Evolutionary conservation across 1,284 basidiomycete species (phyloP), one percentile per base, ranked within the genome.

Genomic region (Heterobasidion parviporum): DNA sequence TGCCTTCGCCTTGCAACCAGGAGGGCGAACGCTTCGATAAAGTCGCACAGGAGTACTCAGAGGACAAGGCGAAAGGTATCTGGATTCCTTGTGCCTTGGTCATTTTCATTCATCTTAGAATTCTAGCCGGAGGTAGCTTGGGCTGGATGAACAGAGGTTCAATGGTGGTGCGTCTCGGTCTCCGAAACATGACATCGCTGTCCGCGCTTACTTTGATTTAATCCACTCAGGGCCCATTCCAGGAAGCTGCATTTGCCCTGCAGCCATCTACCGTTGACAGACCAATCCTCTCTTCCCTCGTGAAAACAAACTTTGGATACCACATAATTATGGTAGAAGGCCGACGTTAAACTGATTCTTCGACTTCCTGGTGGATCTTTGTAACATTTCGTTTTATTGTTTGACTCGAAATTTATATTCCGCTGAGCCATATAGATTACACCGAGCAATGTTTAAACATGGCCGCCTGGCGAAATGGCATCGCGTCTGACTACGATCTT

Each of bases 271-370:
- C 83, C 7, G 81, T 88, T 57, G 88, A 90, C 68, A 89, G 88
- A 60, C 89, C 89, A 2, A 72, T 80, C 53, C 65, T 81, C 15
- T 87, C 88, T 5, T 70, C 81, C 8, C 77, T 92, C 49, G 83
- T 92, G 43, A 92, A 90, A 71, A 92, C 89, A 2, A 81, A 78
- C 58, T 85, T 85, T 65, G 90, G 89, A n/a, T 92, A 92, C 67
- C 89, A 92, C 66, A 83, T 92, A 63, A 90, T 92, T 67, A 89
- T 92, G 86, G 88, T 91, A 4, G 89, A 92, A 71, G 87, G 87
- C 16, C 79, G 89, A 52, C 80, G 86, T 56, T 90, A 67, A 78
- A 14, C 8, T 3, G 26, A 32, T 18, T 38, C 10, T 34, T 35
- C 26, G 12, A 48, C 46, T 48, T 20, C 4, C n/a, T 26, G 26